These are phyloP conservation scores for Daldinia bambusicola DNA, from an alignment of 495 filamentous ascomycete species.

Conservation along the genomic window DNA sequence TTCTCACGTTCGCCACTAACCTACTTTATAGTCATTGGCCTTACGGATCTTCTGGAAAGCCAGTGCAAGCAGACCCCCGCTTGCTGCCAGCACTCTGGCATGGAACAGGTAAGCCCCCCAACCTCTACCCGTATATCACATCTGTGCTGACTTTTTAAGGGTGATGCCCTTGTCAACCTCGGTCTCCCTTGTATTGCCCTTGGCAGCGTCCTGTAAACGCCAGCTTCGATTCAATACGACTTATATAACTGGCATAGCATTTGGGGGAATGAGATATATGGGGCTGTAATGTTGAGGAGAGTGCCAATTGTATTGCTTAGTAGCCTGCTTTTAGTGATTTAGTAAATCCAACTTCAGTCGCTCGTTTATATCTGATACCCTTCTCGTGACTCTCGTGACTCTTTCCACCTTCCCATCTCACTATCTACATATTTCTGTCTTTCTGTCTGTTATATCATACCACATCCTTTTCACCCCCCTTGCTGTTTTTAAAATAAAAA, in stretches of 20 bases:
- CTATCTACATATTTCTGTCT: neutral
- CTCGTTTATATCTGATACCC: constrained; percentile 35
- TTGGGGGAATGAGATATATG: constrained; percentile 44
- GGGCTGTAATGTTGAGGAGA: constrained; percentile 47
- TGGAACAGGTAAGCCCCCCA: constrained; percentile 49
- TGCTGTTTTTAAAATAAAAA: neutral
- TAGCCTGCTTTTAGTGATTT: constrained; percentile 44
- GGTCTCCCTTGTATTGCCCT: constrained; percentile 63
- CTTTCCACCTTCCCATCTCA: neutral
- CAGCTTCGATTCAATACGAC: constrained; percentile 24
- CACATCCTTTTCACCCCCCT: too few species aligned
- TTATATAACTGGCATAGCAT: constrained; percentile 43
- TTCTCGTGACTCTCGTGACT: neutral
- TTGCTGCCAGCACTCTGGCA: constrained; percentile 60
- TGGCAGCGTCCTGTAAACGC: constrained; percentile 61
- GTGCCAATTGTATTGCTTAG: constrained; percentile 44
- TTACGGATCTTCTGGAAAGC: constrained; percentile 59
- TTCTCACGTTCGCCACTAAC: constrained; percentile 14
- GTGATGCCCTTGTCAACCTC: constrained; percentile 56
- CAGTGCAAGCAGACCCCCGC: constrained; percentile 66
- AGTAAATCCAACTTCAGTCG: constrained; percentile 48
- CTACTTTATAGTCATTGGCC: constrained; percentile 43
- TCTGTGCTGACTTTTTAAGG: constrained; percentile 40
- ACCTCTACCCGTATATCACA: neutral
- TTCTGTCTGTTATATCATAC: neutral